Base-by-base conservation (phyloP, 73 alveolate species). In the Urostyla sp. region DNA sequence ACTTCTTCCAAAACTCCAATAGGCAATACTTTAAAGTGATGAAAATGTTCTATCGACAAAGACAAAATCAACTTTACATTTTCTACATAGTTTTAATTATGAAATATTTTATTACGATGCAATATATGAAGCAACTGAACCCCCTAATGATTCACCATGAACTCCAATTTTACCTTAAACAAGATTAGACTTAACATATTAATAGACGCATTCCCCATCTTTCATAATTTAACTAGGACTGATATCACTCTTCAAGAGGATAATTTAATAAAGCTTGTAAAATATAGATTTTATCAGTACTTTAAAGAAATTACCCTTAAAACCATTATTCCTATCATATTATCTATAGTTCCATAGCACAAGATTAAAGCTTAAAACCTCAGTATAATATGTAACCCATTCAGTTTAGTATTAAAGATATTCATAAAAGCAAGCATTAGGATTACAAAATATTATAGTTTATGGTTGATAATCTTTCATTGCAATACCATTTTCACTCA, bases 401-500 rank as follows among this genome's bases (percentile, higher is more conserved):
- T 81, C 91, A 1, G 73, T 53, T 37, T 81, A 61, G 36, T 66
- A 81, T 15, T 49, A 60, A 16, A 63, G 5, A 53, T 76, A 61
- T 75, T 91, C 97, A 46, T 84, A 91, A 53, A 34, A 67, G 31
- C 80, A 67, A 10, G 89, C 97, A 78, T 91, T 91, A 16, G 97
- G 97, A 67, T 79, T 67, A 72, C 95, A 89, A 48, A 74, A 83
- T 13, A 91, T 37, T 3, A 91, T 77, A 10, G 96, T 85, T 0
- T 91, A 87, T 23, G 72, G 35, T 27, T 20, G 10, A 24, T 37
- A 35, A 63, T 37, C 8, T 43, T 18, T 31, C 3, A 2, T 20
- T 10, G 40, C 20, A 8, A 18, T 46, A 4, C 1, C 15, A 63
- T 36, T 34, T 20, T 13, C 60, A 20, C 49, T 10, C 8, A 27